Conservation (phyloP, 345 rosid genomes). For the Adansonia digitata region DNA sequence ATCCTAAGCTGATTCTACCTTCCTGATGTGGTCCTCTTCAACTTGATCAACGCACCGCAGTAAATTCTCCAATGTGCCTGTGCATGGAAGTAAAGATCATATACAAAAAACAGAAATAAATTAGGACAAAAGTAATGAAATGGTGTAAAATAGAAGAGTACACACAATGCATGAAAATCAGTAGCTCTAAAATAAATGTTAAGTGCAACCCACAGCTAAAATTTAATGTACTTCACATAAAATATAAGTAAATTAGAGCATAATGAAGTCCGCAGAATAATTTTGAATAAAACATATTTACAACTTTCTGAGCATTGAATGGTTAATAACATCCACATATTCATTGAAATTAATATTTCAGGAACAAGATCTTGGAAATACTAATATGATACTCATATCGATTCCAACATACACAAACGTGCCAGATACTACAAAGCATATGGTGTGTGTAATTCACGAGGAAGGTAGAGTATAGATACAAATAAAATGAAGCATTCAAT, state of each 20-base stretch:
- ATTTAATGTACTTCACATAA: not conserved
- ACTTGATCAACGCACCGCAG: constrained; percentile 57
- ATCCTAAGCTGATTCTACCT: constrained; percentile 30
- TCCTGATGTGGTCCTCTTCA: constrained; percentile 39
- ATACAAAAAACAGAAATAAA: not conserved
- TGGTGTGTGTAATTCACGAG: not conserved
- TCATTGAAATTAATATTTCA: not conserved
- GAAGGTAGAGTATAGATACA: not conserved
- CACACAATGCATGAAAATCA: not conserved
- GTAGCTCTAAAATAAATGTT: not conserved
- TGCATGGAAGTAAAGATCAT: not conserved
- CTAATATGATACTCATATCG: not conserved
- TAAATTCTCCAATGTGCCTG: constrained; percentile 65
- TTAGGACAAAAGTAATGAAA: constrained; percentile 4
- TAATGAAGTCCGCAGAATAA: not conserved
- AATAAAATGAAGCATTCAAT: not conserved
- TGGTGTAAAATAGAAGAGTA: not conserved
- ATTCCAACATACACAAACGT: not conserved
- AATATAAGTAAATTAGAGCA: not conserved
- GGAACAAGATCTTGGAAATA: not conserved
- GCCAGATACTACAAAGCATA: not conserved
- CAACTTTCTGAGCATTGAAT: not conserved
- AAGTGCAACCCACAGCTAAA: constrained; percentile 7
- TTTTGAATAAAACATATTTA: not conserved
- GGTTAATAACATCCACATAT: not conserved